Percentiles rank a stretch among this genome's conserved stretches.
Evolutionary conservation across 2,329 filamentous ascomycete species (phyloP).

Genomic region (Ophiosphaerella narmari): DNA sequence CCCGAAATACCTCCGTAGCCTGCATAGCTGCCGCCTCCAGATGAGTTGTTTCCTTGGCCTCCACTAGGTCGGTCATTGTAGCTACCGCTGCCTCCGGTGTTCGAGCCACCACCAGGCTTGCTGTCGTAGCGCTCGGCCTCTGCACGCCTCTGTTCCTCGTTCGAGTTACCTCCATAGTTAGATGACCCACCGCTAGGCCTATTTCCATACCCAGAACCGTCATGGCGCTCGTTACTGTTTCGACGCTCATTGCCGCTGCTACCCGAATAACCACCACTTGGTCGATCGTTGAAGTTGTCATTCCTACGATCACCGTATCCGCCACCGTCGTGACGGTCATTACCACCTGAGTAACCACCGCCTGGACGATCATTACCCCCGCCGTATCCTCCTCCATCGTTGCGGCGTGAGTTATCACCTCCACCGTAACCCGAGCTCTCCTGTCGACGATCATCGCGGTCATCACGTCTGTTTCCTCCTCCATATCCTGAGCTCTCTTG

Average conservation of each 20-base stretch:
- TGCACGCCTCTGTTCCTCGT: conserved; percentile 11
- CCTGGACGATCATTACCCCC: background rate
- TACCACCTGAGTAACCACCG: too few species aligned
- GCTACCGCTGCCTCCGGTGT: conserved; percentile 6
- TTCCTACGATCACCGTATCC: conserved; percentile 1
- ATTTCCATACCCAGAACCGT: conserved; percentile 1
- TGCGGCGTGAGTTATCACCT: conserved; percentile 10
- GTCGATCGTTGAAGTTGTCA: conserved; percentile 1
- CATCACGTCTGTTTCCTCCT: conserved; percentile 21
- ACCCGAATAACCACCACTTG: conserved; percentile 4
- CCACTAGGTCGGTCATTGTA: conserved; percentile 7
- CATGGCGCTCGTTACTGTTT: background rate
- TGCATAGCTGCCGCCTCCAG: conserved; percentile 18
- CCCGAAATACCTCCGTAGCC: conserved; percentile 26
- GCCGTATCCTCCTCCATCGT: conserved; percentile 12
- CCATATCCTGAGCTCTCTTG: conserved; percentile 5
- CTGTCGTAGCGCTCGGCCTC: conserved; percentile 12
- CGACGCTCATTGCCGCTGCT: conserved; percentile 1
- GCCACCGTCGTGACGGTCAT: background rate
- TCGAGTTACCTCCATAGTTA: conserved; percentile 1
- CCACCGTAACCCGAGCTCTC: conserved; percentile 16
- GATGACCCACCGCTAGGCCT: conserved; percentile 2
- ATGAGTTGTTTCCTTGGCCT: conserved; percentile 14
- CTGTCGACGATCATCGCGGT: conserved; percentile 17
- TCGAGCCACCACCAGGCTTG: conserved; percentile 3